Conservation (phyloP, 129 eudicot species). For the Pulicaria dysenterica region DNA sequence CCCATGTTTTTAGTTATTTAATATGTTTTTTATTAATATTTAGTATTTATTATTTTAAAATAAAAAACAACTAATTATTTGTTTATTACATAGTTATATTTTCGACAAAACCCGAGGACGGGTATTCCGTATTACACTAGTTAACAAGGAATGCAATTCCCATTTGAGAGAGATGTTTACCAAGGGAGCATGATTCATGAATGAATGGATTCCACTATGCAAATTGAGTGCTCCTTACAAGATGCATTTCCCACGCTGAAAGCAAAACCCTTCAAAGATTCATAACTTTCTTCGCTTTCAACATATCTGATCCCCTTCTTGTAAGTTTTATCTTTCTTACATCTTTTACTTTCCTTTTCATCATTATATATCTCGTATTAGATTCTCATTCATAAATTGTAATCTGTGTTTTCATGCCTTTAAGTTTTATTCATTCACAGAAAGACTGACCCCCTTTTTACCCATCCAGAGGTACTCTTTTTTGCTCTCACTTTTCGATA, state of each 20-base stretch:
- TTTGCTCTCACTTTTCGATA: slow-evolving; percentile 15
- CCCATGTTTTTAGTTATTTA: too few relatives aligned
- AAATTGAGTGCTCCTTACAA: slow-evolving; percentile 27
- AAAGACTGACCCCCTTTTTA: slow-evolving; percentile 27
- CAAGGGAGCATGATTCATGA: not conserved
- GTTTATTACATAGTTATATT: too few relatives aligned
- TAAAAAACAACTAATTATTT: too few relatives aligned
- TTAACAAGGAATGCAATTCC: too few relatives aligned
- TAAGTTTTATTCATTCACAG: slow-evolving; percentile 11
- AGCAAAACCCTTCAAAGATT: slow-evolving; percentile 40
- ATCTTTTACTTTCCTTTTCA: slow-evolving; percentile 26
- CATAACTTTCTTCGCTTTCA: slow-evolving; percentile 44
- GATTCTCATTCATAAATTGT: slow-evolving; percentile 25
- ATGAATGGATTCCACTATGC: slow-evolving; percentile 33
- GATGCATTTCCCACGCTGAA: slow-evolving; percentile 23
- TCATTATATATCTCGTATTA: slow-evolving; percentile 25
- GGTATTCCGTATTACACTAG: too few relatives aligned
- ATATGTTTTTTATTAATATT: too few relatives aligned
- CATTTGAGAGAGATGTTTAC: too few relatives aligned
- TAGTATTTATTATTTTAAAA: too few relatives aligned
- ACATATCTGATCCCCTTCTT: slow-evolving; percentile 77
- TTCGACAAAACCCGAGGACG: too few relatives aligned
- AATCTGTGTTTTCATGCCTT: slow-evolving; percentile 26
- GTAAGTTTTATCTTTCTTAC: slow-evolving; percentile 68
- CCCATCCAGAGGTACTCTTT: slow-evolving; percentile 34